Percentiles rank a stretch among this genome's conserved stretches.
These are phyloP conservation scores for Candida dendrica DNA, from an alignment of 805 yeast genomes.

Conservation along the genomic window DNA sequence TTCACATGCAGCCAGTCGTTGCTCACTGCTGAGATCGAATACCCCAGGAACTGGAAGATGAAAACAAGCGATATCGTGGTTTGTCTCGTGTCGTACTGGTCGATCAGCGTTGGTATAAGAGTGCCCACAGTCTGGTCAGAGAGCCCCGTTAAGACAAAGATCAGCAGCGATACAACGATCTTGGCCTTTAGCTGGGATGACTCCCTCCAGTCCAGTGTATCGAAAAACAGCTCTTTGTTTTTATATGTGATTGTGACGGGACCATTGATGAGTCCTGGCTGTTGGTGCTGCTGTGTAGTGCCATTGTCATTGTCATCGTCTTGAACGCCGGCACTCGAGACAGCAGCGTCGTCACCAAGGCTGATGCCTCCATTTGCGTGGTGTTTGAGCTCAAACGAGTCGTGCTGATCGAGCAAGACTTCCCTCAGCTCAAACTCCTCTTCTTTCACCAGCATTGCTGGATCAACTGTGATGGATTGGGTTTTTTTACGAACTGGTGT, in stretches of 20 bases:
- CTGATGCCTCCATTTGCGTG: neutral
- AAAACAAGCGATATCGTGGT: conserved; percentile 42
- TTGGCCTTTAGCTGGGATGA: conserved; percentile 37
- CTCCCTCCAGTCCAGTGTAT: conserved; percentile 13
- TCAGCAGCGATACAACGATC: conserved; percentile 29
- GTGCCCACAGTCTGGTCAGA: conserved; percentile 59
- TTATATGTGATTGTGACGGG: neutral
- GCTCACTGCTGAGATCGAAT: conserved; percentile 42
- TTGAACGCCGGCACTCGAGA: neutral
- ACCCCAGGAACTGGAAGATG: conserved; percentile 47
- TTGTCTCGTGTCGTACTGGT: conserved; percentile 41
- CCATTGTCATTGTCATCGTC: neutral
- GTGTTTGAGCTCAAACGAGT: too few species aligned
- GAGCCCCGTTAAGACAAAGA: conserved; percentile 44
- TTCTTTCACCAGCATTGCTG: neutral
- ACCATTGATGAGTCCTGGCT: neutral
- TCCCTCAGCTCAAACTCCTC: neutral
- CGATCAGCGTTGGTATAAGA: conserved; percentile 43
- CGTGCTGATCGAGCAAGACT: neutral
- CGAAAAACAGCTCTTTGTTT: neutral
- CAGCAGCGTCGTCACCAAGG: neutral
- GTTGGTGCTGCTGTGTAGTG: too few species aligned
- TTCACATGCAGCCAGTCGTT: conserved; percentile 34
- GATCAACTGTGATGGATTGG: too few species aligned
- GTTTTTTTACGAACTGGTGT: too few species aligned